Evolutionary conservation across 1,284 basidiomycete genomes (phyloP).

Genomic region (Meripilus lineatus): DNA sequence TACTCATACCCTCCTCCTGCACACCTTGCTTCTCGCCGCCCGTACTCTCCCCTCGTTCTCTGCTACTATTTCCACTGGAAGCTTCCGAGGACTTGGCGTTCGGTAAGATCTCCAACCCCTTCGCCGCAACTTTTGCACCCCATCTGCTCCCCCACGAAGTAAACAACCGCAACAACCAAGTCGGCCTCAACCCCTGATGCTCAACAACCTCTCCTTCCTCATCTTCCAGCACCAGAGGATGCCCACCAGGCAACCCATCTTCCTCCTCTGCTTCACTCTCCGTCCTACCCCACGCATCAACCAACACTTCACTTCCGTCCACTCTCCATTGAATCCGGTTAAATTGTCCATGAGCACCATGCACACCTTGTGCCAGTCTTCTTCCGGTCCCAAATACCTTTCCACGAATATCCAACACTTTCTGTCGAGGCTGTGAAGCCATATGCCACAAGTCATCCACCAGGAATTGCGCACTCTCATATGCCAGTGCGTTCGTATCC

Average conservation of each 20-base stretch:
- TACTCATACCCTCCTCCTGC: too few species aligned
- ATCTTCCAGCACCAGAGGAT: slow-evolving; percentile 29
- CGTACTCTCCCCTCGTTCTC: too few species aligned
- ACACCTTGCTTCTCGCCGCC: too few species aligned
- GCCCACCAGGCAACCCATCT: slow-evolving; percentile 36
- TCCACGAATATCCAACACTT: slow-evolving; percentile 54
- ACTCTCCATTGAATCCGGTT: slow-evolving; percentile 65
- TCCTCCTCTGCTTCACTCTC: slow-evolving; percentile 76
- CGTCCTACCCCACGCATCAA: slow-evolving; percentile 64
- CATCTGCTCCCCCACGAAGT: slow-evolving; percentile 60
- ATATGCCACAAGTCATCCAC: slow-evolving; percentile 62
- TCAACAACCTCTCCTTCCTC: slow-evolving; percentile 50
- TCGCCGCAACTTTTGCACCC: slow-evolving; percentile 5
- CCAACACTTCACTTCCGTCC: slow-evolving; percentile 53
- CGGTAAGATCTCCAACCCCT: too few species aligned
- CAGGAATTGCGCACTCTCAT: slow-evolving; percentile 66
- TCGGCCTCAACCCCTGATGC: slow-evolving; percentile 57
- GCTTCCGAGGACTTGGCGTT: too few species aligned
- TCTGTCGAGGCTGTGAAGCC: slow-evolving; percentile 54
- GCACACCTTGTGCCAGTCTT: slow-evolving; percentile 35
- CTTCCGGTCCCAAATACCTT: slow-evolving; percentile 50
- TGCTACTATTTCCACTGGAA: too few species aligned
- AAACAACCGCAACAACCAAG: slow-evolving; percentile 71
- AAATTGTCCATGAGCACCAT: slow-evolving; percentile 52
- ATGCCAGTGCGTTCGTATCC: slow-evolving; percentile 61